Base-by-base conservation (phyloP, 2,329 filamentous ascomycete species). In the Neurospora sp. region DNA sequence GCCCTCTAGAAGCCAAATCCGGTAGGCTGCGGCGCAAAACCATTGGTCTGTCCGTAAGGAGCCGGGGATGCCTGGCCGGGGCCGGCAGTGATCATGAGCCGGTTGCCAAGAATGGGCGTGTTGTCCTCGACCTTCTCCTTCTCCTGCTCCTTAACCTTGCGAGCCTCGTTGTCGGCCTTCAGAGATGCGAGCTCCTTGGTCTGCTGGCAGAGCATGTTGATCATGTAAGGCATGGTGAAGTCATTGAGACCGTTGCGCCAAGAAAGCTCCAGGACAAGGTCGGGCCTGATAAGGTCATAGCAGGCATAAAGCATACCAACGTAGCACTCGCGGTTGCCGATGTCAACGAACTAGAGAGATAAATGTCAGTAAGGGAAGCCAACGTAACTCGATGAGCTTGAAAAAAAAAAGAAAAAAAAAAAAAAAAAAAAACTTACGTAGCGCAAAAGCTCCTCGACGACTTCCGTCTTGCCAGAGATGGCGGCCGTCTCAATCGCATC, bases 191-290 rank as follows among this genome's bases (percentile, higher is more conserved):
- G 91, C 70, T 96, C 91, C 75, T 91, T 89, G 46, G 93, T 93
- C 82, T 98, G 94, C 81, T 97, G 93, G 75, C 90, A 89, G 73
- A 99, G 86, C 84, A 96, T 91, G 84, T 98, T 99, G 87, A 99
- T 98, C 93, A 99, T 96, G 86, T 97, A 99, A 19, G 96, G 96
- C 96, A 99, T 99, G 67, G 94, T 97, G 83, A 97, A 99, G 84
- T 99, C 96, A 77, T 90, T 89, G 46, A 99, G 90, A 71, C 93
- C 93, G 79, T 97, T 87, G 76, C 96, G 95, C 96, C 96, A 99
- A 71, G 96, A 98, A 70, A 99, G 88, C 84, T 99, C 96, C 81
- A 99, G 88, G 71, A 99, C 91, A 68, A 96, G 85, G 78, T 98
- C 93, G 3, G 96, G 91, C 19, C 93, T 93, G 76, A 99, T 94